Conservation (phyloP, 495 filamentous ascomycete genomes). For the Aspergillus bridgeri region DNA sequence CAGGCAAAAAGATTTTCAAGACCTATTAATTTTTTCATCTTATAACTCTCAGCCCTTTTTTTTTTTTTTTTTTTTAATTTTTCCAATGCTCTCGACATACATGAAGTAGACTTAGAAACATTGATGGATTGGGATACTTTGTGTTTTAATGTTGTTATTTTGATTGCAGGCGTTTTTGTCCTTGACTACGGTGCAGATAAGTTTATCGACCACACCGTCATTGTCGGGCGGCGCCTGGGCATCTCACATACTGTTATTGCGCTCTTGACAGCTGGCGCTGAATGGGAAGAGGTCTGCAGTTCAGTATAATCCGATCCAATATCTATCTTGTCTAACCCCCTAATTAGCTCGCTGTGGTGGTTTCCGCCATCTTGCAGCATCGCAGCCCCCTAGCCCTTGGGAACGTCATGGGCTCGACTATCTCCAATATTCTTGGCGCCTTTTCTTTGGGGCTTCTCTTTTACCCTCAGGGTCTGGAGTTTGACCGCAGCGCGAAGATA, state of each 20-base stretch:
- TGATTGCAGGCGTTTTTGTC: slow-evolving; percentile 16
- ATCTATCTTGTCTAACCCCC: too few relatives aligned
- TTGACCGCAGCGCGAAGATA: too few relatives aligned
- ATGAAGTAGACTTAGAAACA: background rate
- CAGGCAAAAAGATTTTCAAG: too few relatives aligned
- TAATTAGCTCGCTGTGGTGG: too few relatives aligned
- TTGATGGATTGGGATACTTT: slow-evolving; percentile 12
- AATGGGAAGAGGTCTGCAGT: slow-evolving; percentile 52
- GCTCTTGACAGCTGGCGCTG: slow-evolving; percentile 52
- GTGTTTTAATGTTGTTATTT: slow-evolving; percentile 17
- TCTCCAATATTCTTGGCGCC: too few relatives aligned
- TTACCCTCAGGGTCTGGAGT: too few relatives aligned
- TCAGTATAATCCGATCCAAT: too few relatives aligned
- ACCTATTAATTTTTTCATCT: background rate
- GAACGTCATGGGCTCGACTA: too few relatives aligned
- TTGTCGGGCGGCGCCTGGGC: slow-evolving; percentile 43
- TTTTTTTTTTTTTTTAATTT: background rate
- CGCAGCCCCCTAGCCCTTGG: too few relatives aligned
- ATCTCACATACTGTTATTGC: slow-evolving; percentile 49
- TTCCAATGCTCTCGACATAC: background rate
- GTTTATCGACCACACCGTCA: slow-evolving; percentile 52
- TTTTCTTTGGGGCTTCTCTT: too few relatives aligned
- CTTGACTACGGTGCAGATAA: slow-evolving; percentile 22
- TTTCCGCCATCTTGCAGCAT: too few relatives aligned
- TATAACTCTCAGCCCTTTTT: background rate